Conservation (phyloP, 192 early-diverging fungal genomes). For the Spizellomyces sp. region DNA sequence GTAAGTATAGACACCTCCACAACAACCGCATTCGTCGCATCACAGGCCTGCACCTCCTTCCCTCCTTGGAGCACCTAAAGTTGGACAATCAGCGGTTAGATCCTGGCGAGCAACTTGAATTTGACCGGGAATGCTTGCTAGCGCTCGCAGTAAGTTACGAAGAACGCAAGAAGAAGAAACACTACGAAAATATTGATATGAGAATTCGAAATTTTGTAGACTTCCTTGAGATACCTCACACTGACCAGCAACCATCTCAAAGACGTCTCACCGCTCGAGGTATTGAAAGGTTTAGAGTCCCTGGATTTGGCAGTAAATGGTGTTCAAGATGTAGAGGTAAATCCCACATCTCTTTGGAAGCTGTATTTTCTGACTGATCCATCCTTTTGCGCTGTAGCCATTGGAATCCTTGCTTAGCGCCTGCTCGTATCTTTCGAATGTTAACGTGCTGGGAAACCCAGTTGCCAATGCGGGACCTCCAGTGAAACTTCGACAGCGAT, state of each 20-base stretch:
- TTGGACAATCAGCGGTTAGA: conserved; percentile 48
- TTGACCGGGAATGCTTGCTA: conserved; percentile 41
- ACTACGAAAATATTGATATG: background rate
- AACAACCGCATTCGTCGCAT: conserved; percentile 46
- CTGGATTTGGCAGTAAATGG: conserved; percentile 45
- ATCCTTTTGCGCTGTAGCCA: conserved; percentile 21
- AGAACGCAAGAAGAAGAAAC: background rate
- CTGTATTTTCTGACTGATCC: background rate
- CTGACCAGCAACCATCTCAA: conserved; percentile 29
- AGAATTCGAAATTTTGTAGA: background rate
- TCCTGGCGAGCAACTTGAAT: conserved; percentile 25
- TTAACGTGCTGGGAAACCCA: conserved; percentile 39
- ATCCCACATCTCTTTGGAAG: background rate
- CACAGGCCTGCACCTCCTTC: conserved; percentile 33
- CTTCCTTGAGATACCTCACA: conserved; percentile 7
- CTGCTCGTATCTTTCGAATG: conserved; percentile 13
- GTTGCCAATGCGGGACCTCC: conserved; percentile 4
- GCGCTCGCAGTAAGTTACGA: conserved; percentile 33
- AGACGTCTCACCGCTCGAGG: conserved; percentile 23
- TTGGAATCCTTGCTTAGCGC: conserved; percentile 33
- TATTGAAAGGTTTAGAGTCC: conserved; percentile 29
- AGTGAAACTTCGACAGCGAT: conserved; percentile 45
- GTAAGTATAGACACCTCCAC: conserved; percentile 41
- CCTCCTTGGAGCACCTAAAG: conserved; percentile 47
- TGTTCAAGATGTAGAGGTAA: conserved; percentile 41